Base-by-base conservation (phyloP, 2,329 filamentous ascomycete genomes). In the Sclerotinia subarctica region DNA sequence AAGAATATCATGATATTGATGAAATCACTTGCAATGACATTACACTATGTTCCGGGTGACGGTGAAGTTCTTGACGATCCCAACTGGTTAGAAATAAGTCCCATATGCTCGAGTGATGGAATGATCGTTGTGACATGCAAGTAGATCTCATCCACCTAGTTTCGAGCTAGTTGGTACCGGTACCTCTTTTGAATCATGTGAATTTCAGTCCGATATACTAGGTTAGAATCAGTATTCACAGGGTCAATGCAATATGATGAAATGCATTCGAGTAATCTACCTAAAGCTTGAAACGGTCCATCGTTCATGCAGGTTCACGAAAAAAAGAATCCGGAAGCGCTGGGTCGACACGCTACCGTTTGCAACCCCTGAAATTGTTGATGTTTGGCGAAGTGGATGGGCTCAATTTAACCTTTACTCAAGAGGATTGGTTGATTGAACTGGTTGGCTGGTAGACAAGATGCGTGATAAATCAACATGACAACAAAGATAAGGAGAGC, bases 391-490 rank as follows among this genome's bases (percentile, higher is more conserved):
- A 62, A 49, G 58, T 24, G 44, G 44, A 26, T 19, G 24, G 44
- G 24, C 46, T 42, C 11, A 42, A 42, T 42, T 42, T 54, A 35
- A 54, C 26, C 52, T 54, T 19, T 8, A 47, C 44, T 21, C 44
- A 24, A 57, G 17, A 42, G 54, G 32, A 62, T 62, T 51, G 58
- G 46, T 38, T 49, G 46, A 51, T 11, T 32, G 57, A 32, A 21
- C 5, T 49, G 58, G 58, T 62, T 49, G 58, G 46, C 58, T 62
- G 58, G 58, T 62, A 62, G 58, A 62, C 58, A 60, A 60, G 44
- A 47, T 60, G 26, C 44, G 29, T 49, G 24, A 60, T 54, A 35
- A 54, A 54, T 35, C 19, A 35, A 11, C 8, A 49, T 49, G 44
- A 62, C 58, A 49, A 49, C 44, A 62, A 62, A 49, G 29, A 62